Evolutionary conservation across 176 grass and related monocot genomes (phyloP).

Genomic region (Rhynchospora tenuis): DNA sequence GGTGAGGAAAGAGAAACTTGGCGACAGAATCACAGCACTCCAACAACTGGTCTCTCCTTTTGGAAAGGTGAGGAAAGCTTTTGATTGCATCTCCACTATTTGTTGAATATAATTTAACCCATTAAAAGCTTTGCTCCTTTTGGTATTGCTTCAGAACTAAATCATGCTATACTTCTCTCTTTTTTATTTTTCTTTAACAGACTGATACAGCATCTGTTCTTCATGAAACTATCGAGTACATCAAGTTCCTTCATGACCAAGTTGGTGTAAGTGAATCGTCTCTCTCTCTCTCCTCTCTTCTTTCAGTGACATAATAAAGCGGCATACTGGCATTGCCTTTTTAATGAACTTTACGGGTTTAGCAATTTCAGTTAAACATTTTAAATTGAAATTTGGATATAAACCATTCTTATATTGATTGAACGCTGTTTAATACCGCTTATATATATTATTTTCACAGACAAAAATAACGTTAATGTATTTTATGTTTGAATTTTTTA

Average conservation of each 20-base stretch:
- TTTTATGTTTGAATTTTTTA: slow-evolving; percentile 13
- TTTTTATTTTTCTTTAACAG: slow-evolving; percentile 42
- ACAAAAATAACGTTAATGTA: not conserved
- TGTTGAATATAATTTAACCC: slow-evolving; percentile 45
- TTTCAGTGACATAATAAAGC: not conserved
- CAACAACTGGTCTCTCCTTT: slow-evolving; percentile 99
- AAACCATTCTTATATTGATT: not conserved
- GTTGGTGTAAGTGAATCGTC: slow-evolving; percentile 58
- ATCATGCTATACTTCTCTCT: slow-evolving; percentile 37
- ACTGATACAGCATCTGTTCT: slow-evolving; percentile 99
- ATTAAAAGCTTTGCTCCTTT: slow-evolving; percentile 50
- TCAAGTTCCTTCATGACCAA: slow-evolving; percentile 99
- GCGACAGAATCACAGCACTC: slow-evolving; percentile 94
- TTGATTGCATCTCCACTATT: slow-evolving; percentile 44
- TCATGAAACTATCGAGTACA: slow-evolving; percentile 98
- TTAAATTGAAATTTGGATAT: not conserved
- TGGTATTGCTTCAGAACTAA: slow-evolving; percentile 27
- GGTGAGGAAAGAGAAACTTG: slow-evolving; percentile 99
- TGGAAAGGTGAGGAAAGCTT: slow-evolving; percentile 83
- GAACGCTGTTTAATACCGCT: not conserved
- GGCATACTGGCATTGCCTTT: not conserved
- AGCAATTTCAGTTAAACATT: not conserved
- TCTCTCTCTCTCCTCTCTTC: not conserved
- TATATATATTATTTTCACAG: not conserved
- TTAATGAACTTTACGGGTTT: not conserved